Percentiles rank a stretch among this genome's conserved stretches.
Conservation (phyloP, 2,329 filamentous ascomycete genomes). For the Penicillium polonicum region DNA sequence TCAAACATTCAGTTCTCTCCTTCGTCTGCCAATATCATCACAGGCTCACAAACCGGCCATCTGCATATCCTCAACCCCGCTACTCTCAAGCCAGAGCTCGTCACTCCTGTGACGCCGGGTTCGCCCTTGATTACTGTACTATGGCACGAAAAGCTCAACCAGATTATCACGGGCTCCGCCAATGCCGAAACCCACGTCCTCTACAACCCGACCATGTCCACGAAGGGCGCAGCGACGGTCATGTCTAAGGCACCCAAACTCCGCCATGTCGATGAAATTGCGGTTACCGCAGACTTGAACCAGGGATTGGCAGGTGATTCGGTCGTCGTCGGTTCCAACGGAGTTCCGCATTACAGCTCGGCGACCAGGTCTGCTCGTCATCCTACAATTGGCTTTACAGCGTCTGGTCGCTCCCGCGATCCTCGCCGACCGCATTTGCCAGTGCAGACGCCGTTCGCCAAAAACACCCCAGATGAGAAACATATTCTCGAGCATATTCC, state of each 20-base stretch:
- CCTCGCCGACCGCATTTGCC: constrained; percentile 83
- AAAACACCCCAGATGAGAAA: constrained; percentile 83
- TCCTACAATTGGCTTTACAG: constrained; percentile 71
- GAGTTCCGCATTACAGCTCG: constrained; percentile 76
- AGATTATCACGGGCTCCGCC: constrained; percentile 90
- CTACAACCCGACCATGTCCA: constrained; percentile 83
- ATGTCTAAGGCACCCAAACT: constrained; percentile 94
- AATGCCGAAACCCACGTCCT: constrained; percentile 88
- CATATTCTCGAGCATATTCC: constrained; percentile 87
- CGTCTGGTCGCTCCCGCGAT: constrained; percentile 73
- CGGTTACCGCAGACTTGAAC: constrained; percentile 80
- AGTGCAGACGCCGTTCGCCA: constrained; percentile 82
- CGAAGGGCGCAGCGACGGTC: constrained; percentile 77
- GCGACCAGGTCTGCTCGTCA: constrained; percentile 60
- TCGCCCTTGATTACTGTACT: constrained; percentile 78
- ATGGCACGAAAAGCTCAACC: constrained; percentile 94
- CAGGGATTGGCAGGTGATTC: constrained; percentile 80
- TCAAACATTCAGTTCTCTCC: constrained; percentile 89
- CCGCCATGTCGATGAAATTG: constrained; percentile 91
- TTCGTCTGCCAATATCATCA: constrained; percentile 78
- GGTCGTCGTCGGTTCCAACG: constrained; percentile 66
- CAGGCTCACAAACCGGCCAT: constrained; percentile 80
- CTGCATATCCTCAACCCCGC: constrained; percentile 92
- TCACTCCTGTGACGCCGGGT: constrained; percentile 84
- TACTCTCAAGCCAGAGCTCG: constrained; percentile 78